phyloP scores from a whole-genome alignment of 1,284 basidiomycete species.

The Ustilago curta region DNA sequence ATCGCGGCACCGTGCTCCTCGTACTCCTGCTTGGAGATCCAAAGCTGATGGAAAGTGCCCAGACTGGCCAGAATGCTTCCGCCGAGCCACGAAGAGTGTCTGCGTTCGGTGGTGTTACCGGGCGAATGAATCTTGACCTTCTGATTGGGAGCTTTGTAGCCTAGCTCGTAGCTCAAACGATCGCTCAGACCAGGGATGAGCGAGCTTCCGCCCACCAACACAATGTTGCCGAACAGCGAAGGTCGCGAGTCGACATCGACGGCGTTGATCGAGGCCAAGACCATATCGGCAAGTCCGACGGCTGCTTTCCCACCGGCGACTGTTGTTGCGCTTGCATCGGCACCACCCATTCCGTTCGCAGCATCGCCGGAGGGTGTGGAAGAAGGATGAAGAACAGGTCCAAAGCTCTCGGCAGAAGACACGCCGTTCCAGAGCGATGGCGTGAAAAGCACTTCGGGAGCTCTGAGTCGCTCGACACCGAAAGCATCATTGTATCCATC shows the following conservation, averaged over 20 bases:
- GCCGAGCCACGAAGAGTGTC: conserved; percentile 67
- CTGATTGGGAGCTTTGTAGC: conserved; percentile 79
- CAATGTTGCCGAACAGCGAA: conserved; percentile 89
- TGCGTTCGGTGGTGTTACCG: conserved; percentile 65
- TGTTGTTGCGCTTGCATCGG: conserved; percentile 1
- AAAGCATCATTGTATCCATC: conserved; percentile 91
- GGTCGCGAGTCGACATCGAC: conserved; percentile 93
- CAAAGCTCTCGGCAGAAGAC: conserved; percentile 28
- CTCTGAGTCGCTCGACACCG: conserved; percentile 82
- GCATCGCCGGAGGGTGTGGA: conserved; percentile 19
- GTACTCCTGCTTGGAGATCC: conserved; percentile 68
- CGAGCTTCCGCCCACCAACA: conserved; percentile 91
- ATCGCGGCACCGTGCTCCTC: conserved; percentile 67
- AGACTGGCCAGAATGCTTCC: conserved; percentile 65
- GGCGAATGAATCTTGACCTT: conserved; percentile 68
- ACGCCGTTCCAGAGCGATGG: conserved; percentile 76
- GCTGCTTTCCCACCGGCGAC: conserved; percentile 24
- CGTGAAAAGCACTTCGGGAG: conserved; percentile 90
- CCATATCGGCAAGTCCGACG: conserved; percentile 71
- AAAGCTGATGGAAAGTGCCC: conserved; percentile 69
- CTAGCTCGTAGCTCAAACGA: conserved; percentile 83
- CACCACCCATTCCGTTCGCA: neutral
- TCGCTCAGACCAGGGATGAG: conserved; percentile 88
- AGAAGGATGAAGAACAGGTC: conserved; percentile 24
- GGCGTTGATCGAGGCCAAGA: conserved; percentile 81